Conservation (phyloP, 1,139 yeast species). For the Geotrichum fermentans region DNA sequence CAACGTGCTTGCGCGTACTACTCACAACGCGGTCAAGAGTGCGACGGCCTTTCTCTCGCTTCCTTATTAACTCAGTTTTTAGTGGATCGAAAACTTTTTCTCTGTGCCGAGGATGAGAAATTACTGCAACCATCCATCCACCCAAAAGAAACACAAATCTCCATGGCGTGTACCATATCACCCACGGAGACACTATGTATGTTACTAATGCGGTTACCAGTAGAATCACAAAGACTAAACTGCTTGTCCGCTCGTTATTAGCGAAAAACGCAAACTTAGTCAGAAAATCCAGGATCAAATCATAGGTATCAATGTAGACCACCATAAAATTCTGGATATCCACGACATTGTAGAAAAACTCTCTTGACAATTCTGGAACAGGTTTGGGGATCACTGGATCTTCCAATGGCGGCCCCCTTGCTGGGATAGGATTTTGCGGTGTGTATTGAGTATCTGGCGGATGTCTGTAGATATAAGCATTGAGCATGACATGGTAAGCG, state of each 20-base stretch:
- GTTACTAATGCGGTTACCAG: slow-evolving; percentile 37
- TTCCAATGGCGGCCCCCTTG: slow-evolving; percentile 50
- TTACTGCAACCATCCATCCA: slow-evolving; percentile 51
- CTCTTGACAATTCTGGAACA: slow-evolving; percentile 72
- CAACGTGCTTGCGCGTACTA: slow-evolving; percentile 5
- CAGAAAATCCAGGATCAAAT: slow-evolving; percentile 48
- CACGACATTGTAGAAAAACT: slow-evolving; percentile 70
- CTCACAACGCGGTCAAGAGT: slow-evolving; percentile 16
- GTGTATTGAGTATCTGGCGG: slow-evolving; percentile 31
- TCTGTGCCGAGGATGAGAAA: slow-evolving; percentile 53
- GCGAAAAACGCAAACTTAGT: slow-evolving; percentile 59
- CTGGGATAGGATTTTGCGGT: slow-evolving; percentile 23
- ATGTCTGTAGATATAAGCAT: slow-evolving; percentile 54
- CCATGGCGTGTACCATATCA: slow-evolving; percentile 39
- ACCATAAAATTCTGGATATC: slow-evolving; percentile 82
- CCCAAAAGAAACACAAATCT: slow-evolving; percentile 36
- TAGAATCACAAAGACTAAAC: slow-evolving; percentile 39
- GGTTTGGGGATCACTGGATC: slow-evolving; percentile 59
- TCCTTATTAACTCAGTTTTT: slow-evolving; percentile 12
- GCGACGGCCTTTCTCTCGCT: slow-evolving; percentile 12
- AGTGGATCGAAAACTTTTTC: slow-evolving; percentile 26
- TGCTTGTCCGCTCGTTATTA: slow-evolving; percentile 57
- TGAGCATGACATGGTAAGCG: slow-evolving; percentile 56
- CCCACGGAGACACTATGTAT: slow-evolving; percentile 35
- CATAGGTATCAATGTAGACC: slow-evolving; percentile 59